These are phyloP conservation scores for Boletus tomentosulus DNA, from an alignment of 768 basidiomycete species.

Conservation along the genomic window DNA sequence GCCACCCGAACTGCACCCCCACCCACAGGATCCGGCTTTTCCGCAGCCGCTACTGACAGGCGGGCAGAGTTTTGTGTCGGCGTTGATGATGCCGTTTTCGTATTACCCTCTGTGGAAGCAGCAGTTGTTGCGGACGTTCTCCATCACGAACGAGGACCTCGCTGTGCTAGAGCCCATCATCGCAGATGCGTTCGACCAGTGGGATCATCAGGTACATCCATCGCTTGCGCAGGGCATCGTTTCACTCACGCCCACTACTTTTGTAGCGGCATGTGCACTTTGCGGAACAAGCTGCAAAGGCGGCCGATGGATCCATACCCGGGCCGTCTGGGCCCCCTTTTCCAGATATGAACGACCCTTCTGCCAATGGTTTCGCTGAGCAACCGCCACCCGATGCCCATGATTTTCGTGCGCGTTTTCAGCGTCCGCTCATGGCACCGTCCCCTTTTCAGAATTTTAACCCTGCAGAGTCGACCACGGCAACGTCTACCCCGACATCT, in stretches of 20 bases:
- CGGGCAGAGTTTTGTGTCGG: slow-evolving; percentile 78
- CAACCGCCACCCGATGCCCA: slow-evolving; percentile 34
- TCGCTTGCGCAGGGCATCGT: background rate
- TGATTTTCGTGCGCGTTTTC: slow-evolving; percentile 67
- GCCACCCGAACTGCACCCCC: slow-evolving; percentile 33
- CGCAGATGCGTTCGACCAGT: slow-evolving; percentile 82
- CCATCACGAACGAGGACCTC: slow-evolving; percentile 77
- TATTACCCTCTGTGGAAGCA: slow-evolving; percentile 71
- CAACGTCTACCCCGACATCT: slow-evolving; percentile 32
- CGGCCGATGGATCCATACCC: slow-evolving; percentile 24
- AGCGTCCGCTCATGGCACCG: slow-evolving; percentile 54
- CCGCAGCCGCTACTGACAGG: slow-evolving; percentile 48
- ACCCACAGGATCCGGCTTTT: slow-evolving; percentile 57
- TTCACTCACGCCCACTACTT: background rate
- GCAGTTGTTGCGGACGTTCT: slow-evolving; percentile 65
- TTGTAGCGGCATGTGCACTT: slow-evolving; percentile 46
- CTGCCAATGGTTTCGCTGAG: slow-evolving; percentile 24
- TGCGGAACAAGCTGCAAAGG: slow-evolving; percentile 34
- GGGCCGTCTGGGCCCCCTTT: slow-evolving; percentile 30
- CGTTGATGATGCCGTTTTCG: slow-evolving; percentile 70
- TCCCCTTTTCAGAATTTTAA: slow-evolving; percentile 50
- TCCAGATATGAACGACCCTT: slow-evolving; percentile 31
- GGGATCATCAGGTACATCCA: slow-evolving; percentile 68
- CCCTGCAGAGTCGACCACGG: slow-evolving; percentile 26
- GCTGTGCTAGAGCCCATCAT: slow-evolving; percentile 75